Evolutionary conservation across 2,329 filamentous ascomycete species (phyloP), one percentile per base, ranked within the genome.

Genomic region (Diaporthe citri): DNA sequence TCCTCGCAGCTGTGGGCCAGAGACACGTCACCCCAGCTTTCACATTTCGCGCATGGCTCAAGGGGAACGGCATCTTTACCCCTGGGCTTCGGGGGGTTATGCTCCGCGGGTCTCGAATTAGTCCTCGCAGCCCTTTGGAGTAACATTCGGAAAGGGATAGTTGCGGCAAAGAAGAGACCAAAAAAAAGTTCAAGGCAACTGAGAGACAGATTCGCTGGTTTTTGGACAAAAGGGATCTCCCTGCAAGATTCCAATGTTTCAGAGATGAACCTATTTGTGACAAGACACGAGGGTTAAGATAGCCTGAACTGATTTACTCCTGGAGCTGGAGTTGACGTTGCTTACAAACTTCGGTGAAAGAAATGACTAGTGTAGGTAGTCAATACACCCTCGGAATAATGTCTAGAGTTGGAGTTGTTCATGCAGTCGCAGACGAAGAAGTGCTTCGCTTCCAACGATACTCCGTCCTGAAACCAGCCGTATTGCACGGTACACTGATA

Each of bases 21-120:
- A 15, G 39, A 22, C 13, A 46, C 8, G 15, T 31, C 13, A 13
- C 13, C 13, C 22, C 22, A 6, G 6, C 15, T 36, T 9, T 17
- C 41, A n/a, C 7, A 31, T 72, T 59, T 51, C 36, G 39, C 39
- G 51, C 43, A 46, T 57, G 28, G 43, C 39, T 36, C 67, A 66
- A 12, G 39, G 66, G 39, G 28, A 56, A 7, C 39, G 43, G 73
- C 43, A 20, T 20, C 48, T 55, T 17, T 31, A 6, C 28, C 52
- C 73, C 41, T 57, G 48, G n/a, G 20, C 9, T 25, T 39, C 73
- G 73, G 59, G 73, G 41, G 25, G 3, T n/a, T 31, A 72, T 46
- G 69, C 39, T 75, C 73, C 69, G 73, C 28, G 34, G 7, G 41
- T 48, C 70, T 62, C 43, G 22, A 72, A 62, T 51, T 12, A 31